Conservation (phyloP, 2,329 filamentous ascomycete species). For the Curvularia hawaiiensis region DNA sequence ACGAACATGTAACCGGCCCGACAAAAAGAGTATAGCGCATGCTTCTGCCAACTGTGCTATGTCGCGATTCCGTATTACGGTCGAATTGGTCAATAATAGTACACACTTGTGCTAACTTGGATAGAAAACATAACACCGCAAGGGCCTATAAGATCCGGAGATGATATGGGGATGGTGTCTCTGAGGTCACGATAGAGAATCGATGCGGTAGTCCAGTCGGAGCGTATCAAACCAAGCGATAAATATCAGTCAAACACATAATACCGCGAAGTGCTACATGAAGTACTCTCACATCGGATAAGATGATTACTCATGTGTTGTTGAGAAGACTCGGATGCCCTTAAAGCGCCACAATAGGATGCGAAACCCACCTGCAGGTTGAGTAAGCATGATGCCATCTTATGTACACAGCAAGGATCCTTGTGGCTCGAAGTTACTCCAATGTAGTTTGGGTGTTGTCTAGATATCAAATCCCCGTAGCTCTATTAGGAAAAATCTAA, state of each 20-base stretch:
- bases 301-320: neutral
- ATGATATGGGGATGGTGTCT: neutral
- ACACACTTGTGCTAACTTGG: neutral
- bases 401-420: neutral
- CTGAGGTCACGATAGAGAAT: neutral
- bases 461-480: neutral
- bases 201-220: neutral
- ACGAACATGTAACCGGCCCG: neutral
- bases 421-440: neutral
- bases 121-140: neutral
- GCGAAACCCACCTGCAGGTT: neutral
- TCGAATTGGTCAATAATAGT: neutral
- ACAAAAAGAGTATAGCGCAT: neutral
- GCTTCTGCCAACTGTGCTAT: neutral
- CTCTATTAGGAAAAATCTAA: neutral
- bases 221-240: neutral
- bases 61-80: neutral
- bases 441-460: neutral
- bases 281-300: too few relatives aligned
- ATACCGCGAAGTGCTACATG: neutral
- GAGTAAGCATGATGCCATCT: neutral
- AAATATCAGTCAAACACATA: too few relatives aligned
- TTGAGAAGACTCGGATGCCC: constrained; percentile 3
- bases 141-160: neutral
- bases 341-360: constrained; percentile 8